Evolutionary conservation across 2,329 filamentous ascomycete species (phyloP), one percentile per base, ranked within the genome.

Genomic region (Paracoccidioides lutzii): DNA sequence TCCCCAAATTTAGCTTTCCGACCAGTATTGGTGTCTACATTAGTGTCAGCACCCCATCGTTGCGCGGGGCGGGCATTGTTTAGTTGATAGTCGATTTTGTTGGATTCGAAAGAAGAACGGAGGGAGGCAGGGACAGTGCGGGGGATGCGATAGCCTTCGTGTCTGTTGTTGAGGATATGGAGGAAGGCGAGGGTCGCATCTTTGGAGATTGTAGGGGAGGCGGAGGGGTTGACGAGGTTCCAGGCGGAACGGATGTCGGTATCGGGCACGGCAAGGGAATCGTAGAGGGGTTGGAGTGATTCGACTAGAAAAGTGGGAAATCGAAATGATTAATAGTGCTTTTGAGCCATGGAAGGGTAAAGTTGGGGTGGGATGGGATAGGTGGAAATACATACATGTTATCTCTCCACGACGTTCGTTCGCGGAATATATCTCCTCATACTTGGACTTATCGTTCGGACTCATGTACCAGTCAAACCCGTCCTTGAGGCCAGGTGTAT

Each of bases 401-500:
- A 90, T 80, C 66, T 95, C 88, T 61, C 93, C 93, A 53, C 90
- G 84, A 69, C 85, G 88, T 59, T 90, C 82, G 74, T 90, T 94
- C 65, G 94, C 90, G 61, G 86, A 87, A 74, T 97, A 98, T 72
- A 98, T 98, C 64, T 91, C 88, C 72, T 96, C 90, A 75, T 98
- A 98, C 73, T 96, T 97, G 61, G 82, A 69, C 74, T 94, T 94
- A 74, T 98, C 90, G 35, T 77, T 73, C 0, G 93, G 93, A 58
- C 83, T 90, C 89, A 98, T 98, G 75, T 98, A 98, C 93, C 93
- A 98, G 71, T 98, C 93, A 71, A 98, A 98, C 10, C 91, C 91
- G 71, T 96, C 90, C 70, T 95, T 95, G 59, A 98, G 77, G 0
- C 90, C 90, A 0, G 83, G 82, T 3, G 84, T 83, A 63, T 95